phyloP scores from a whole-genome alignment of 2,329 filamentous ascomycete species.

The Gnomoniopsis sp. region DNA sequence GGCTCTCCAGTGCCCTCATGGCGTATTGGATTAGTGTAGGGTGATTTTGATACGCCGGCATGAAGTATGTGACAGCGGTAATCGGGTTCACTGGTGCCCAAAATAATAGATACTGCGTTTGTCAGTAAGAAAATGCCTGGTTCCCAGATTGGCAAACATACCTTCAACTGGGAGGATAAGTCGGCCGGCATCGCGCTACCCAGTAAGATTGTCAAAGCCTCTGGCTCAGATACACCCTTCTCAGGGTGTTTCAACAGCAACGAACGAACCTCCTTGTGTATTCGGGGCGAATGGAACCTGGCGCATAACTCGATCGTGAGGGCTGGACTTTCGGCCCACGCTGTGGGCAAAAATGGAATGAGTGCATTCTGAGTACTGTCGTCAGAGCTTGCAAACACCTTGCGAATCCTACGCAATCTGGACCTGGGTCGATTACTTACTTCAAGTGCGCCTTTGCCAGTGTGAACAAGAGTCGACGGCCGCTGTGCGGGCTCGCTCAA shows the following conservation, averaged over 20 bases:
- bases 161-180: conserved; percentile 81
- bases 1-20: conserved; percentile 89
- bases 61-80: conserved; percentile 87
- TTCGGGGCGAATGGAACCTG: conserved; percentile 71
- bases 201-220: conserved; percentile 79
- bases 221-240: conserved; percentile 75
- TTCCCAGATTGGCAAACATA: conserved; percentile 30
- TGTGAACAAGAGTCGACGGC: conserved; percentile 35
- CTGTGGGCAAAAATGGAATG: conserved; percentile 67
- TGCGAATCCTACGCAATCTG: not conserved
- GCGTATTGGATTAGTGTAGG: conserved; percentile 95
- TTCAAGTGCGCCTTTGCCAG: conserved; percentile 38
- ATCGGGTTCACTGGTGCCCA: conserved; percentile 93
- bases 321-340: conserved; percentile 81
- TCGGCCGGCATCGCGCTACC: conserved; percentile 74
- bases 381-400: conserved; percentile 9
- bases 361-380: conserved; percentile 46
- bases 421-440: conserved; percentile 26
- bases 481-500: conserved; percentile 56
- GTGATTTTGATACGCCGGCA: conserved; percentile 87
- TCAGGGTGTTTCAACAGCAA: conserved; percentile 80
- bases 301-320: conserved; percentile 82
- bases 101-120: conserved; percentile 73
- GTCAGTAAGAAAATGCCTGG: conserved; percentile 23
- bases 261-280: conserved; percentile 74